phyloP scores from a whole-genome alignment of 208 protist genomes.

The Leishmania tropica region DNA sequence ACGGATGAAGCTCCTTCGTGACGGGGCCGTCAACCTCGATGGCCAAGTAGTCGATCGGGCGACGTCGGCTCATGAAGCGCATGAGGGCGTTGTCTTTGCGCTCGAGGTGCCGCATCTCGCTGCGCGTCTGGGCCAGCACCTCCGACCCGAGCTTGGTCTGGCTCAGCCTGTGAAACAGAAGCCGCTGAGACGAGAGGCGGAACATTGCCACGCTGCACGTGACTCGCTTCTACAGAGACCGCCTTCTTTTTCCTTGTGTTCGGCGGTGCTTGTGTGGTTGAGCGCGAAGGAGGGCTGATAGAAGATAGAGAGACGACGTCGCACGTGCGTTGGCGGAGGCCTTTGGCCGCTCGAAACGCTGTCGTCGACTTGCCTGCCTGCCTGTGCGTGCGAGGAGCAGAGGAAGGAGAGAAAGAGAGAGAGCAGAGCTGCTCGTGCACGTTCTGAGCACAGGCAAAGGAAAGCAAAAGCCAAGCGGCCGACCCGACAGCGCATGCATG shows the following conservation, averaged over 20 bases:
- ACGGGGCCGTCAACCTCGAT: slow-evolving; percentile 77
- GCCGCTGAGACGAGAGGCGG: slow-evolving; percentile 35
- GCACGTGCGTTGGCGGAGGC: not conserved
- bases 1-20: slow-evolving; percentile 64
- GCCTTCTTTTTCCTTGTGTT: not conserved
- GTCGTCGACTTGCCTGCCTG: not conserved
- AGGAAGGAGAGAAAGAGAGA: slow-evolving; percentile 1
- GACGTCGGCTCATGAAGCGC: slow-evolving; percentile 65
- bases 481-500: not conserved
- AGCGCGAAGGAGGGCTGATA: too few species aligned
- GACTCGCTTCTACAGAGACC: not conserved
- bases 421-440: not conserved
- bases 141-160: slow-evolving; percentile 80
- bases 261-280: not conserved
- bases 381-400: not conserved
- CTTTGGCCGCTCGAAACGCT: not conserved
- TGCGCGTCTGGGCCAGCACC: slow-evolving; percentile 69
- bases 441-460: not conserved
- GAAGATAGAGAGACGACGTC: not conserved
- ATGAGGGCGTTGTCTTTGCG: slow-evolving; percentile 52
- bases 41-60: slow-evolving; percentile 78
- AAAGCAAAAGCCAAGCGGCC: not conserved
- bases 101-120: slow-evolving; percentile 73
- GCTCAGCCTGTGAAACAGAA: slow-evolving; percentile 57
- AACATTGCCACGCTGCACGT: slow-evolving; percentile 32